Conservation (phyloP, 2,329 filamentous ascomycete genomes). For the Fusarium protoensiforme region DNA sequence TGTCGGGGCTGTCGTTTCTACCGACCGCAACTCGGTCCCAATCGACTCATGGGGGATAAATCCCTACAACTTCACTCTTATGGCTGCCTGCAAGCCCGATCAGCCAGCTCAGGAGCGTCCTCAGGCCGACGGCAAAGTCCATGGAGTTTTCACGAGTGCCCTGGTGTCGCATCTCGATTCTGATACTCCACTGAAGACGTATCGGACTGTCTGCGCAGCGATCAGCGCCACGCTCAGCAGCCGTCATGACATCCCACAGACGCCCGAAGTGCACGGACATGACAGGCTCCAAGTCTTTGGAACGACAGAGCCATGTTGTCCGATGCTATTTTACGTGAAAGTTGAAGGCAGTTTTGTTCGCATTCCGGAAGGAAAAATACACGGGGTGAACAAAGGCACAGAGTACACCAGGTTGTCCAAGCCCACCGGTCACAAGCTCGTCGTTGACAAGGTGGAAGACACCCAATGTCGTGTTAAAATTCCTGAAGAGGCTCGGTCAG, state of each 20-base stretch:
- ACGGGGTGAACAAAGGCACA: neutral
- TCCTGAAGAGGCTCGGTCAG: neutral
- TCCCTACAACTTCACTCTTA: conserved; percentile 14
- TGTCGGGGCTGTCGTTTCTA: neutral
- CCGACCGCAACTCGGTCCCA: neutral
- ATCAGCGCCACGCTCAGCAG: neutral
- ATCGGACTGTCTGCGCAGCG: neutral
- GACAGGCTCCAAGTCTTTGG: too few species aligned
- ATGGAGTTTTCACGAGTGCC: conserved; percentile 9
- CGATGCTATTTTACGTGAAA: too few species aligned
- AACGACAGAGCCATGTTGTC: too few species aligned
- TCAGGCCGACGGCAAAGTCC: neutral
- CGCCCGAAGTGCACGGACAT: conserved; percentile 8
- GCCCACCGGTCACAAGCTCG: neutral
- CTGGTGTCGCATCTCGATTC: neutral
- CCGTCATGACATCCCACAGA: neutral
- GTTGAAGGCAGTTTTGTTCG: neutral
- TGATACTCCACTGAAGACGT: conserved; percentile 2
- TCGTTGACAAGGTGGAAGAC: neutral
- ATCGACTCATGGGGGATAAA: conserved; percentile 7
- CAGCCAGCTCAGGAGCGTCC: conserved; percentile 1
- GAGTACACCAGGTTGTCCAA: neutral
- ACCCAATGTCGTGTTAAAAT: neutral
- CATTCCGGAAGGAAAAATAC: conserved; percentile 1
- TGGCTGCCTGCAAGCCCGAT: conserved; percentile 10